Evolutionary conservation across 176 grass and related monocot genomes (phyloP).

Genomic region (Aegilops speltoides): DNA sequence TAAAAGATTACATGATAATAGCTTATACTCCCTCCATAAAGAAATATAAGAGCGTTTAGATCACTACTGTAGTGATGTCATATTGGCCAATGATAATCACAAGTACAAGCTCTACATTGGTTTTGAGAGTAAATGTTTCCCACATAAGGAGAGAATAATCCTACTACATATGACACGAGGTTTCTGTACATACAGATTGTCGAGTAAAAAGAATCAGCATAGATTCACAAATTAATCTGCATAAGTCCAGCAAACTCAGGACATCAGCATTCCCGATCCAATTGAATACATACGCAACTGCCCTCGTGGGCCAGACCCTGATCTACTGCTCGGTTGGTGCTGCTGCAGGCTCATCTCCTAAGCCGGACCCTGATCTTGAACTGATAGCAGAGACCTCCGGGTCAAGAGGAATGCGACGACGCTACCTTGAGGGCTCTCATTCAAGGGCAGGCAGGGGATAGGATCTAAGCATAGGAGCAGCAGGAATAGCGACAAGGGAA

Average conservation of each 20-base stretch:
- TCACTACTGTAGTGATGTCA: neutral
- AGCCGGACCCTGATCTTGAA: too few species aligned
- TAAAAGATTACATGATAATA: neutral
- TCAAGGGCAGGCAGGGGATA: too few species aligned
- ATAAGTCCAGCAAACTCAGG: neutral
- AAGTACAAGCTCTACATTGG: neutral
- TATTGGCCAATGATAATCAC: neutral
- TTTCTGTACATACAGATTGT: neutral
- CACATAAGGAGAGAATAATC: neutral
- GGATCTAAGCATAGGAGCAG: too few species aligned
- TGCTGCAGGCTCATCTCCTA: too few species aligned
- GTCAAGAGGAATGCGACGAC: too few species aligned
- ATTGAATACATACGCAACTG: neutral
- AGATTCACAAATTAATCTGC: neutral
- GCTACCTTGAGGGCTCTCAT: too few species aligned
- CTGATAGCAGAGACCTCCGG: too few species aligned
- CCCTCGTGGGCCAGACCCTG: neutral
- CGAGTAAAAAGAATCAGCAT: neutral
- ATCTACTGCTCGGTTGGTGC: too few species aligned
- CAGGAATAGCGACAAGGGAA: too few species aligned
- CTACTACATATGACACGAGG: neutral
- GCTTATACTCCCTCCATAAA: too few species aligned
- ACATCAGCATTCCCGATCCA: neutral
- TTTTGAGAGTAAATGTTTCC: neutral
- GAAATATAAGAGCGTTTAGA: too few species aligned